These are phyloP conservation scores for Penicillium flavigenum DNA, from an alignment of 495 filamentous ascomycete species.

Conservation along the genomic window DNA sequence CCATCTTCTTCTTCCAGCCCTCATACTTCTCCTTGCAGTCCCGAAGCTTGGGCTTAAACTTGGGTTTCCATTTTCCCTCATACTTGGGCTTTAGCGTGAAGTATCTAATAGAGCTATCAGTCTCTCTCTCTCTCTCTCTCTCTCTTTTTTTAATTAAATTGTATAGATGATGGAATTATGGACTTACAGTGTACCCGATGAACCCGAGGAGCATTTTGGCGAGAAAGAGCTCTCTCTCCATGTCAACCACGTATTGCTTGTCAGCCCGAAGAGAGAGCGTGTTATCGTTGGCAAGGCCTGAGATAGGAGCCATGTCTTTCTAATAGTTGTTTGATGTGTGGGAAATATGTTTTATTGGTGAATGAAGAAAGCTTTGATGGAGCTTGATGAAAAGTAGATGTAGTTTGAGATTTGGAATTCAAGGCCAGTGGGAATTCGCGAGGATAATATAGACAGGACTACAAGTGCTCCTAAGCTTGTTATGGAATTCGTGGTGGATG, in stretches of 20 bases:
- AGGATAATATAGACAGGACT: neutral
- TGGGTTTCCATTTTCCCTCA: neutral
- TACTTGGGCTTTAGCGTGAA: neutral
- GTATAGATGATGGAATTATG: neutral
- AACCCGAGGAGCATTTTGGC: neutral
- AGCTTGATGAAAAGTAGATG: slow-evolving; percentile 2
- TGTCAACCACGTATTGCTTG: neutral
- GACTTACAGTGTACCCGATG: neutral
- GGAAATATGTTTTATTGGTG: neutral
- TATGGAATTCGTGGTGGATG: neutral
- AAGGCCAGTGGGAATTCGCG: too few species aligned
- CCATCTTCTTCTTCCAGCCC: neutral
- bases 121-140: too few species aligned
- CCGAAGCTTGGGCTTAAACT: neutral
- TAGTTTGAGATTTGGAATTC: neutral
- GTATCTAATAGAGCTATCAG: neutral
- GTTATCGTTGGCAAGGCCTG: neutral
- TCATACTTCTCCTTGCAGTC: neutral
- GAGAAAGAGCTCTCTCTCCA: neutral
- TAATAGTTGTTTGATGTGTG: neutral
- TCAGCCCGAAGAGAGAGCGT: neutral
- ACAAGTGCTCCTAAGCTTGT: neutral
- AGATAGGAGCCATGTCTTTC: slow-evolving; percentile 2
- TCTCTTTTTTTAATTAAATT: too few species aligned
- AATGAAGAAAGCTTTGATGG: neutral